A percentile compares a stretch with the other conserved stretches of the same genome.
These are phyloP conservation scores for Pochonia chlamydosporia DNA, from an alignment of 2,329 filamentous ascomycete genomes.

Conservation along the genomic window DNA sequence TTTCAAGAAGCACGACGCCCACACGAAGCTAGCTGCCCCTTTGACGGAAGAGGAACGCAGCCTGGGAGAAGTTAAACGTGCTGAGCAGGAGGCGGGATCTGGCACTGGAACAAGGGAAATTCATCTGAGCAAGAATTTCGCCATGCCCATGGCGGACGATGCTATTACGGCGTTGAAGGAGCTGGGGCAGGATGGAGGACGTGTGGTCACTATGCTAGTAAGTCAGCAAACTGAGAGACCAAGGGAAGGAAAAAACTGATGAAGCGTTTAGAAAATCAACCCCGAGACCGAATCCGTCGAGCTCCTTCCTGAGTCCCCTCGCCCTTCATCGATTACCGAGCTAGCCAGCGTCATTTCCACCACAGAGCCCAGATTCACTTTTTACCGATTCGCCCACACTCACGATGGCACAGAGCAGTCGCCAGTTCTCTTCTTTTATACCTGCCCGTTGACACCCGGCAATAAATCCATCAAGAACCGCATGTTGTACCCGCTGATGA, in stretches of 20 bases:
- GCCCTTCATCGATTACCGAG: constrained; percentile 49
- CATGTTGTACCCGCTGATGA: constrained; percentile 77
- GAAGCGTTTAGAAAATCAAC: constrained; percentile 59
- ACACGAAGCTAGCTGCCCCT: constrained; percentile 59
- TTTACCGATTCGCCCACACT: constrained; percentile 63
- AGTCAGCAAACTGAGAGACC: constrained; percentile 21
- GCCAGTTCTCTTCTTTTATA: constrained; percentile 75
- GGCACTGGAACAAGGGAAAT: constrained; percentile 59
- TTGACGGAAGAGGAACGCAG: constrained; percentile 73
- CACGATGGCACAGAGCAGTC: constrained; percentile 45
- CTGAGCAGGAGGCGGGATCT: constrained; percentile 67
- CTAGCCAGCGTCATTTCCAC: constrained; percentile 57
- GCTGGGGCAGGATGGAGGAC: constrained; percentile 45
- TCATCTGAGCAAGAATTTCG: constrained; percentile 50
- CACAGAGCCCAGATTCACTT: constrained; percentile 69
- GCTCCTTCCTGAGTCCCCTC: constrained; percentile 49
- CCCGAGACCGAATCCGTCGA: constrained; percentile 62
- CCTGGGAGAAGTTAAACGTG: constrained; percentile 66
- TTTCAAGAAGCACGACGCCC: constrained; percentile 67
- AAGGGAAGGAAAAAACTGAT: not conserved
- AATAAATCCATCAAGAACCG: constrained; percentile 71
- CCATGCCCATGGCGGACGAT: constrained; percentile 55
- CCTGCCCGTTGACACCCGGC: constrained; percentile 61
- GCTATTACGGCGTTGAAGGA: constrained; percentile 59
- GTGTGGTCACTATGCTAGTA: constrained; percentile 60